Base-by-base conservation (phyloP, 768 basidiomycete species). In the Boletus huronensis region DNA sequence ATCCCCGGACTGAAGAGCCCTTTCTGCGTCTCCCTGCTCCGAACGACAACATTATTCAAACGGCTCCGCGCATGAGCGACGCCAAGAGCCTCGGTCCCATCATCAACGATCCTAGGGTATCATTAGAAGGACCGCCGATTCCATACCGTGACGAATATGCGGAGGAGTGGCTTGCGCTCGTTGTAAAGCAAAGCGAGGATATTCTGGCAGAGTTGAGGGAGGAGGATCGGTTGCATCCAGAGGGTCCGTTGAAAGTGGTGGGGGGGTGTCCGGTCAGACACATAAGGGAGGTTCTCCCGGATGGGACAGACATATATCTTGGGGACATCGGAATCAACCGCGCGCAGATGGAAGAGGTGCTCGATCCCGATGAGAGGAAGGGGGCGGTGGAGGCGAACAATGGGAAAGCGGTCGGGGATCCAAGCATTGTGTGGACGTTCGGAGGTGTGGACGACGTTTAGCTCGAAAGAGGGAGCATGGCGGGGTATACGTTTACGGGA, bases 341-440 rank as follows among this genome's bases (percentile, higher is more conserved):
- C 21, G 65, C 61, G 41, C 45, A 6, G 31, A 58, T 71, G 54
- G 70, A 70, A 25, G 60, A 71, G 19, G 55, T 69, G 38, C 32
- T 62, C 38, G 77, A 82, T 57, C 58, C 60, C 38, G 75, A 74
- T 28, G 70, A 74, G 58, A 69, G 68, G 60, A 67, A 67, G 43
- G 60, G 58, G 39, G 66, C 71, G 14, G 66, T 68, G 31, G 67
- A 71, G 43, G 71, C 72, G 58, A 87, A 85, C 59, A 62, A 69
- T 23, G 63, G 53, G 1, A 74, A 74, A 50, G 59, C 62, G 7
- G 50, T 67, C 13, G 85, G 83, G 13, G 81, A 87, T 59, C 78
- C 79, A 11, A 71, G 71, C 29, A 83, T 86, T 51, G 62, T 81
- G 26, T 88, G 83, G 83, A 75, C 74, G 13, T 67, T 87, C 31